Evolutionary conservation across 129 eudicot species (phyloP), one percentile per base, ranked within the genome.

Genomic region (Oenanthe sinensis): DNA sequence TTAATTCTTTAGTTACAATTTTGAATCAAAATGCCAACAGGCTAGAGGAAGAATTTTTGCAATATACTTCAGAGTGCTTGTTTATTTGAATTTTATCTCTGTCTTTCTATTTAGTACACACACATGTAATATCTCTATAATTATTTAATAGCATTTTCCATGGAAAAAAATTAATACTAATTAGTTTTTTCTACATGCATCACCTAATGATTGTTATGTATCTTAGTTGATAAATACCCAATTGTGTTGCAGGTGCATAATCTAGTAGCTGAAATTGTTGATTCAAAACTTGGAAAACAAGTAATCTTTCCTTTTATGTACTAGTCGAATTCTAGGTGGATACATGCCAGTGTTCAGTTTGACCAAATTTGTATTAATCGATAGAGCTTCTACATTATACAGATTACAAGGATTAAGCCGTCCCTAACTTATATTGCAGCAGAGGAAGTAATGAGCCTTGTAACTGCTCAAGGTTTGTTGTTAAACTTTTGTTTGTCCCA

Each of bases 361-460:
- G 60, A n/a, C 60, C 60, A 14, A 74, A 50, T 26, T 60, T 2
- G 42, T 76, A 52, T 9, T 76, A 48, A 28, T 43, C 68, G 24
- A 43, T 42, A 5, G 42, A 37, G 54, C 33, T 75, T 28, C 20
- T 76, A 24, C 70, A 70, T 69, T 63, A 60, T 69, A 60, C 87
- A 95, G 99, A 90, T 95, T 74, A 83, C 96, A 86, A 88, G 91
- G 85, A 92, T 92, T 85, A 95, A 88, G 88, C 97, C 99, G 62
- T 73, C 90, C 26, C 90, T 95, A 52, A 92, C 97, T 46, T 95
- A 92, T 63, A 92, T 95, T 87, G 97, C 99, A 46, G 92, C 97
- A 62, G 97, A 92, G 87, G 97, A 95, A 92, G 84, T 95, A 52
- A 95, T 95, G 99, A 92, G 99, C 90, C 97, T 92, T 67, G 99